Evolutionary conservation across 2,329 filamentous ascomycete genomes (phyloP).

Genomic region (Clarireedia sp.): DNA sequence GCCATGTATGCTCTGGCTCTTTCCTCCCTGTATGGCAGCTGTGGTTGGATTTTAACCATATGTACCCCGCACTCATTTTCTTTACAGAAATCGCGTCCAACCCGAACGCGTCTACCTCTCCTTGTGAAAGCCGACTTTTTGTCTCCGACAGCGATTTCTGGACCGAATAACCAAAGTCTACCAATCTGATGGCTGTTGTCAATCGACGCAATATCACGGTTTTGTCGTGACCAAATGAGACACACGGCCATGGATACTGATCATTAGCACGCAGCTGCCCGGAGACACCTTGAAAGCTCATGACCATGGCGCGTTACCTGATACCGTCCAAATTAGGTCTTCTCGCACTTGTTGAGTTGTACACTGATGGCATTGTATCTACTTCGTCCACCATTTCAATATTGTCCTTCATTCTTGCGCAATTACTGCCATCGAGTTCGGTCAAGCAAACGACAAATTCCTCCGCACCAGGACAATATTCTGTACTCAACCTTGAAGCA

Average conservation of each 20-base stretch:
- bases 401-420: constrained; percentile 69
- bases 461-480: constrained; percentile 34
- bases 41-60: too few relatives aligned
- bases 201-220: not conserved
- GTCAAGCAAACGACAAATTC: constrained; percentile 19
- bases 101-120: not conserved
- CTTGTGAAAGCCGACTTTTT: not conserved
- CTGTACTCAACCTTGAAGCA: constrained; percentile 44
- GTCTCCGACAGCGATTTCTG: too few relatives aligned
- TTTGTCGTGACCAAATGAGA: not conserved
- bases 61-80: not conserved
- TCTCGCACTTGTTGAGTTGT: constrained; percentile 72
- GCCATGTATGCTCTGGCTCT: too few relatives aligned
- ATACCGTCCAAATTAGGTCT: constrained; percentile 85
- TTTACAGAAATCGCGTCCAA: not conserved
- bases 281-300: not conserved
- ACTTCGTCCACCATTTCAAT: constrained; percentile 64
- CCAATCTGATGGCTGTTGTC: too few relatives aligned
- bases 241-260: not conserved
- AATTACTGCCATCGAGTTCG: constrained; percentile 48
- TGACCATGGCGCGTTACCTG: constrained; percentile 67
- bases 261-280: not conserved
- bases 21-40: too few relatives aligned
- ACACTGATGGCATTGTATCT: constrained; percentile 63
- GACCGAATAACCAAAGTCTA: too few relatives aligned